Base-by-base conservation (phyloP, 73 alveolate genomes). In the Halteria grandinella region DNA sequence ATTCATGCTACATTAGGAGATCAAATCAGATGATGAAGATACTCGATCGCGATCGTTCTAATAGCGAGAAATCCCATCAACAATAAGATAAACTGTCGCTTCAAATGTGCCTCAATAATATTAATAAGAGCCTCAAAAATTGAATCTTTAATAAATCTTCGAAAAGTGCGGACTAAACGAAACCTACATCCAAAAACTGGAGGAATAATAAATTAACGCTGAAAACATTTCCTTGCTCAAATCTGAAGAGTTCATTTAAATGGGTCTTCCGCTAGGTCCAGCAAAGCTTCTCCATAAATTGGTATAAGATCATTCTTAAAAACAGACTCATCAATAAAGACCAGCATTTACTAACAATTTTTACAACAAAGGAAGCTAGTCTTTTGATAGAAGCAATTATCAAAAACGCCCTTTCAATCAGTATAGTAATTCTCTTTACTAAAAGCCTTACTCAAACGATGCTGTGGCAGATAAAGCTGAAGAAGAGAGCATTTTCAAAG, bases 221-320 rank as follows among this genome's bases (percentile, higher is more conserved):
- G 15, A 25, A n/a, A 57, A 57, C 20, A 57, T 57, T 57, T 50
- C 31, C 21, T 32, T 11, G 31, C 37, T 57, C n/a, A 11, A 25
- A 15, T 57, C 10, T 32, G 73, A 57, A 25, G 73, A 57, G 31
- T 57, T 57, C 33, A 57, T 33, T 14, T 3, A 57, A 7, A 5
- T 57, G 39, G 73, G 73, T 29, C 18, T 57, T 2, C 73, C 73
- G 17, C 31, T 57, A 24, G 73, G 73, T 7, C 73, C 73, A 10
- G 31, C 73, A 4, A 57, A 53, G 21, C 21, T 33, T 17, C 27
- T 57, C 31, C 55, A 57, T 57, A 53, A 50, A 3, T 4, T 57
- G 53, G 14, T 57, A 8, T 33, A 57, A 34, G 37, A 57, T 17
- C 8, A 32, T 7, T 33, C 17, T 12, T 20, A 25, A 25, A 50